Evolutionary conservation across 495 filamentous ascomycete genomes (phyloP).

Genomic region (Achaetomiella virescens): DNA sequence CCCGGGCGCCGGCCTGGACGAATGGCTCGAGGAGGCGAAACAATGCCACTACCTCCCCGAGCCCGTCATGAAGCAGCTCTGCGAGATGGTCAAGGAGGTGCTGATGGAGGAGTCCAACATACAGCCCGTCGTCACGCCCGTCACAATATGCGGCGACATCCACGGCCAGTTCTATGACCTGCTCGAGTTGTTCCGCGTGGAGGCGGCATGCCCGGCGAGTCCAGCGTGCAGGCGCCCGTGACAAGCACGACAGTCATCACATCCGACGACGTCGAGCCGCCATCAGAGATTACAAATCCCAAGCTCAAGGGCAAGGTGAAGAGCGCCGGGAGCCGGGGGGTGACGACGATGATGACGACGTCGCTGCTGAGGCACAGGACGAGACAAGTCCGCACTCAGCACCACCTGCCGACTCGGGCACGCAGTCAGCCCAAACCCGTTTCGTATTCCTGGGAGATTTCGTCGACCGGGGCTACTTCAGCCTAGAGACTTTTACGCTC

Average conservation of each 20-base stretch:
- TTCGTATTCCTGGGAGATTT: constrained; percentile 97
- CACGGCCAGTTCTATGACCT: constrained; percentile 99
- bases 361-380: constrained; percentile 35
- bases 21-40: constrained; percentile 93
- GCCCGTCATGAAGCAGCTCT: constrained; percentile 93
- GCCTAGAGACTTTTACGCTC: constrained; percentile 90
- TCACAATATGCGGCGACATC: constrained; percentile 96
- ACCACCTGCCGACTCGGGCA: constrained; percentile 37
- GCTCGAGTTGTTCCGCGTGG: constrained; percentile 91
- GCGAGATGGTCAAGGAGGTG: constrained; percentile 96
- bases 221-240: constrained; percentile 56
- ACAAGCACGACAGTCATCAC: constrained; percentile 63
- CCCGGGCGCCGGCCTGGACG: constrained; percentile 77
- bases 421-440: constrained; percentile 65
- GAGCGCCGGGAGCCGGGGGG: constrained; percentile 40
- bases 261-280: constrained; percentile 81
- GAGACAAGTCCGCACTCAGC: constrained; percentile 30
- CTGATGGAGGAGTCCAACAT: constrained; percentile 99
- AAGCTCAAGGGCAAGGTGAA: constrained; percentile 76
- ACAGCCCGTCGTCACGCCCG: constrained; percentile 90
- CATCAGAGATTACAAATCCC: constrained; percentile 76
- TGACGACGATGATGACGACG: constrained; percentile 42
- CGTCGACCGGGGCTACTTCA: constrained; percentile 96
- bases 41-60: constrained; percentile 96
- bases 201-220: constrained; percentile 86